Base-by-base conservation (phyloP, 331 rosid genomes). In the Rhamnella rubrinervis region DNA sequence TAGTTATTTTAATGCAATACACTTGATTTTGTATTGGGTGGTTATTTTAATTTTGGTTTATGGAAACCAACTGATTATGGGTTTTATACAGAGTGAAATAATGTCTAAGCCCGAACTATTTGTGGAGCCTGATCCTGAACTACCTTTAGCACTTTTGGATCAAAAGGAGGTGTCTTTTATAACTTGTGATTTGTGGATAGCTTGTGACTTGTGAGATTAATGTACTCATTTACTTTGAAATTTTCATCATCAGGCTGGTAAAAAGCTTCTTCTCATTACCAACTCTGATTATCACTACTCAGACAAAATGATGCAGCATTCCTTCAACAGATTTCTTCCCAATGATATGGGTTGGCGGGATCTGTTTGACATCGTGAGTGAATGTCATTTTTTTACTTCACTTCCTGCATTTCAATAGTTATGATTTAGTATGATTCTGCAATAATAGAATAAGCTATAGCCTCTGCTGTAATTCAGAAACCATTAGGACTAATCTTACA, bases 321-420 rank as follows among this genome's bases (percentile, higher is more conserved):
- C 98, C 76, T 93, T 93, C 60, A 87, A 93, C 82, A 87, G 91
- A 80, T 93, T 79, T 81, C 98, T 93, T 81, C 98, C 98, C 61
- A 93, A 91, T 57, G 95, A 93, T 75, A 88, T 90, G 97, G 86
- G 87, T 55, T 93, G 98, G 98, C 85, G 95, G 82, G 95, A 84
- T 84, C 86, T 93, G 44, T 93, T 93, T 75, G 98, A 93, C 77
- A 93, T 93, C 66, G 98, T 93, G 84, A 88, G 98, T 84, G 56
- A 50, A 19, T 40, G 10, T 67, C 25, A 0, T 58, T 11, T 25
- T 1, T 71, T 57, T 77, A 23, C 35, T 67, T 15, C 50, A 55
- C n/a, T 61, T 72, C n/a, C 0, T 55, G 71, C 66, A 39, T n/a
- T 60, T 68, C 58, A 37, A 26, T 23, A 21, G 52, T 21, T 63